Base-by-base conservation (phyloP, 1,284 basidiomycete genomes). In the Boletellus deceptivus region DNA sequence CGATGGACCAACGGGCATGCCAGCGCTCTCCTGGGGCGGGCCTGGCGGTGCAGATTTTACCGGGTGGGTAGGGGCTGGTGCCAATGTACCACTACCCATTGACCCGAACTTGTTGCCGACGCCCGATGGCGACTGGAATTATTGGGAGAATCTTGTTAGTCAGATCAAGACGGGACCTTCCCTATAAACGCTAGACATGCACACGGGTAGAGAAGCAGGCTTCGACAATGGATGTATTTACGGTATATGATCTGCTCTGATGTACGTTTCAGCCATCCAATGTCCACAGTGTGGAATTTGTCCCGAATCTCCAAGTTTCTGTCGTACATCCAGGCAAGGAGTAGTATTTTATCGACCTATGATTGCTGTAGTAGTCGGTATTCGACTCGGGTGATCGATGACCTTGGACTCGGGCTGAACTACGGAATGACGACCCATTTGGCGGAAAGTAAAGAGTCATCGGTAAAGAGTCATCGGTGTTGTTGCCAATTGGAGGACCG, bases 71-170 rank as follows among this genome's bases (percentile, higher is more conserved):
- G 79, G 75, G n/a, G 56, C 72, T 4, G 60, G 59, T 46, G 69
- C 58, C 22, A 62, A 53, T 42, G 47, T 50, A 27, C 58, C 59
- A 46, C 48, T 68, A 24, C 61, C 70, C n/a, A 61, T 61, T 38
- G 78, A 80, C 54, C 65, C 72, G 34, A 71, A 73, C 40, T 58
- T 75, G 24, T 58, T 80, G 46, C 68, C 72, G 45, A 77, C 75
- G 13, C 59, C 80, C 38, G 86, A 87, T 55, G 82, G 82, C 25
- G 89, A 91, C 67, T 88, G 84, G 79, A 82, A 73, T 54, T 91
- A 91, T 60, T 91, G 89, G 89, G 88, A 91, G 67, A 82, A 80
- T 29, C 67, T 91, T 54, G 85, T 91, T 14, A 86, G 82, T 60
- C 84, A 87, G 59, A 86, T 90, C 52, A 83, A 85, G 52, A 78